These are phyloP conservation scores for Fusarium nematophilum DNA, from an alignment of 2,329 filamentous ascomycete species.

Conservation along the genomic window DNA sequence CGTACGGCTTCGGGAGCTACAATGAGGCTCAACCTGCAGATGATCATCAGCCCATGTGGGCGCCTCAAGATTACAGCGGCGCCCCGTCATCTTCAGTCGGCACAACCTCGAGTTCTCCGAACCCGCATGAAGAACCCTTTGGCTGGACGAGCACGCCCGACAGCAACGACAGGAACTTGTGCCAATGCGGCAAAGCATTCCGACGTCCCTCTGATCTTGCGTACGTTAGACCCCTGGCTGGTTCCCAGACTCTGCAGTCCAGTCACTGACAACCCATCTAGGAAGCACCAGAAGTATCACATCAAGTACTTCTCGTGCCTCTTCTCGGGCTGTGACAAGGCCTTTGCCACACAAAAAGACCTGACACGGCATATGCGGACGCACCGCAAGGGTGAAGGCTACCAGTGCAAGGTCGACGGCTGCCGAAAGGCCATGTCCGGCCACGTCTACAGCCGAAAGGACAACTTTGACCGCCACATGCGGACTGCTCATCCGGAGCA, in stretches of 20 bases:
- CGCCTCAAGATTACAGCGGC: slow-evolving; percentile 27
- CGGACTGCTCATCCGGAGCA: slow-evolving; percentile 43
- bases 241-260: not conserved
- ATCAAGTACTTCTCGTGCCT: slow-evolving; percentile 45
- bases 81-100: slow-evolving; percentile 34
- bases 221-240: slow-evolving; percentile 24
- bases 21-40: slow-evolving; percentile 27
- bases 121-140: slow-evolving; percentile 35
- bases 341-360: slow-evolving; percentile 44
- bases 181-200: slow-evolving; percentile 42
- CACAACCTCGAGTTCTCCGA: slow-evolving; percentile 36
- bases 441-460: slow-evolving; percentile 44
- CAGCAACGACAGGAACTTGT: slow-evolving; percentile 26
- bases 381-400: slow-evolving; percentile 43
- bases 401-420: slow-evolving; percentile 41
- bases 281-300: slow-evolving; percentile 45
- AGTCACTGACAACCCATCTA: slow-evolving; percentile 18
- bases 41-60: slow-evolving; percentile 34
- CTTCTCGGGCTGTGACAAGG: slow-evolving; percentile 39
- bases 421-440: slow-evolving; percentile 43
- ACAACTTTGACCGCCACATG: slow-evolving; percentile 46
- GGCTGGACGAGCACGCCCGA: slow-evolving; percentile 26
- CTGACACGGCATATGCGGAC: slow-evolving; percentile 41
- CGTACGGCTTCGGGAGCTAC: slow-evolving; percentile 26
- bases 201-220: slow-evolving; percentile 43